Percentiles rank a stretch among this genome's conserved stretches.
Conservation (phyloP, 441 rosid genomes). For the Metrosideros polymorpha region DNA sequence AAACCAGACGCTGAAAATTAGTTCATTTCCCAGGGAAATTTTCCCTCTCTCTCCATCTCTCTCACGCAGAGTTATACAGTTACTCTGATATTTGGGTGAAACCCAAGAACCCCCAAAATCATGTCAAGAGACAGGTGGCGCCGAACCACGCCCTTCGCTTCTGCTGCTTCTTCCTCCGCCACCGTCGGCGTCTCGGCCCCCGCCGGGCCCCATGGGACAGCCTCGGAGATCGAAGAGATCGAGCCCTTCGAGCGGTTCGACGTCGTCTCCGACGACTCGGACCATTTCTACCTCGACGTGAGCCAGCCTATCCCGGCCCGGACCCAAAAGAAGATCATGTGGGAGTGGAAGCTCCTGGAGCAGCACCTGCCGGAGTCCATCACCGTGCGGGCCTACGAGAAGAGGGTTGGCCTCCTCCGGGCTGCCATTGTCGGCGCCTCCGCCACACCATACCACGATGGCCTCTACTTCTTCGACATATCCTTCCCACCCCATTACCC, state of each 20-base stretch:
- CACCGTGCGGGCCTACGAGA: conserved; percentile 45
- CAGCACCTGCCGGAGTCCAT: conserved; percentile 37
- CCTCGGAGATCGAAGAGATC: neutral
- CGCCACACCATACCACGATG: conserved; percentile 55
- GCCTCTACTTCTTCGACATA: conserved; percentile 52
- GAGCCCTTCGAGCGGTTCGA: neutral
- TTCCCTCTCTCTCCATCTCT: neutral
- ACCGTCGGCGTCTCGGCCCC: neutral
- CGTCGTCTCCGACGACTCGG: neutral
- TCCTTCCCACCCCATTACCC: conserved; percentile 44
- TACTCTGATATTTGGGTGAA: neutral
- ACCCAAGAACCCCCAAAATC: neutral
- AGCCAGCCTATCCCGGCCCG: neutral
- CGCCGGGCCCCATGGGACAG: neutral
- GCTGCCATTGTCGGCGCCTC: conserved; percentile 40
- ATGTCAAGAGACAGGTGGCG: neutral
- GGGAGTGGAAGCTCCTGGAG: conserved; percentile 41
- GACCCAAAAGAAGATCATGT: conserved; percentile 32
- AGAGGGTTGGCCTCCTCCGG: conserved; percentile 30
- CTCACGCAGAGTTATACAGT: neutral
- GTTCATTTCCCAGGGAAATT: too few relatives aligned
- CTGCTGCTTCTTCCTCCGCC: neutral
- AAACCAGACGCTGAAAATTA: neutral
- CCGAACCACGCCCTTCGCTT: conserved; percentile 22
- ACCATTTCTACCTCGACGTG: neutral